These are phyloP conservation scores for Colletotrichum zoysiae DNA, from an alignment of 2,329 filamentous ascomycete species.

Conservation along the genomic window DNA sequence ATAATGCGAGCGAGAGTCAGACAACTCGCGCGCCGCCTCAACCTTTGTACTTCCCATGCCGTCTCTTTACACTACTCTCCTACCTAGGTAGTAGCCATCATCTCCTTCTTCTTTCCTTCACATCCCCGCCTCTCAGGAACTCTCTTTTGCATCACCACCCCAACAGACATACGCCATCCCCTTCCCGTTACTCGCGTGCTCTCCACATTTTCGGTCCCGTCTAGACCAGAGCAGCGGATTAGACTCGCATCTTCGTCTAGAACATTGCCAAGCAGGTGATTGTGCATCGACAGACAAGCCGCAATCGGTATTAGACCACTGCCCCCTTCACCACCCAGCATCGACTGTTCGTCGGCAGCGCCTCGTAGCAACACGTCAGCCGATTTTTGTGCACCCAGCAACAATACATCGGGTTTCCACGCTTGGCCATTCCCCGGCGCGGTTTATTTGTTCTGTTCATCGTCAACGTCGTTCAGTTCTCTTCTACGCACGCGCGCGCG, in stretches of 20 bases:
- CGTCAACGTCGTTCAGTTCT: constrained; percentile 3
- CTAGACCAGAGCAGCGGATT: constrained; percentile 2
- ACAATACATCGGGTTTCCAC: constrained; percentile 14
- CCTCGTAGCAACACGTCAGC: constrained; percentile 23
- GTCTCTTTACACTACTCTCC: constrained; percentile 23
- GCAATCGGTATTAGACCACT: neutral
- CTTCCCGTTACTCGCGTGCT: constrained; percentile 12
- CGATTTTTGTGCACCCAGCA: constrained; percentile 7
- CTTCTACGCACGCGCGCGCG: neutral
- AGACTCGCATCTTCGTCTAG: neutral
- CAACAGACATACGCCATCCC: neutral
- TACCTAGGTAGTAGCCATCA: neutral
- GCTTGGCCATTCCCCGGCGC: constrained; percentile 10
- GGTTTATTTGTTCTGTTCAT: neutral
- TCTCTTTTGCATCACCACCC: neutral
- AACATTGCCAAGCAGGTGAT: constrained; percentile 14
- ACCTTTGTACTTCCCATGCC: constrained; percentile 18
- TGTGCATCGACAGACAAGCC: constrained; percentile 24
- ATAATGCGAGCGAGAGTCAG: constrained; percentile 31
- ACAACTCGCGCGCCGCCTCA: constrained; percentile 28
- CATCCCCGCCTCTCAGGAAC: neutral
- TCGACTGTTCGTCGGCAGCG: constrained; percentile 23
- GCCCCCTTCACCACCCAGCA: neutral
- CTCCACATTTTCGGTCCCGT: constrained; percentile 3
- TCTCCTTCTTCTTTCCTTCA: constrained; percentile 4